A percentile compares a stretch with the other conserved stretches of the same genome.
phyloP scores from a whole-genome alignment of 371 early-diverging fungal genomes.

The Syncephalastrum contaminatum region DNA sequence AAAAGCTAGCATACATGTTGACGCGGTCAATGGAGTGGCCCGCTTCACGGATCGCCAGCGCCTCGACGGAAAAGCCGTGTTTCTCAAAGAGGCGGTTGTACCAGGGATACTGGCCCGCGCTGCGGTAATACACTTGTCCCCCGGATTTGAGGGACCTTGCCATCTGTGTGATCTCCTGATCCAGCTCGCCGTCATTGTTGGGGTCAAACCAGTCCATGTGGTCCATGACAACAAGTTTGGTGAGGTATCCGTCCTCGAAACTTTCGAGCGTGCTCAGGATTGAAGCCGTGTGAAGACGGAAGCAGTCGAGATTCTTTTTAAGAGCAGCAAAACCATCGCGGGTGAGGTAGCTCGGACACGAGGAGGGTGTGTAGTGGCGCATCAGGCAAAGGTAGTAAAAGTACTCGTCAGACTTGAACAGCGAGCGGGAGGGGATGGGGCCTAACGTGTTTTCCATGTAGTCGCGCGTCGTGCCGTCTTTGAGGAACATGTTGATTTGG shows the following conservation, averaged over 20 bases:
- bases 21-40: constrained; percentile 76
- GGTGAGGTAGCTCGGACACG: constrained; percentile 77
- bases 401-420: constrained; percentile 73
- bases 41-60: constrained; percentile 66
- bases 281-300: constrained; percentile 79
- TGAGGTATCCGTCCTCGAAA: constrained; percentile 64
- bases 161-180: constrained; percentile 68
- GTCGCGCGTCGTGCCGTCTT: constrained; percentile 76
- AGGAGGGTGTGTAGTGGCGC: constrained; percentile 62
- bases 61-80: constrained; percentile 67
- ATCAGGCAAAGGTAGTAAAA: constrained; percentile 80
- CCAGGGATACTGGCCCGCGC: constrained; percentile 82
- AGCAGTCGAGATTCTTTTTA: constrained; percentile 56
- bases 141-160: constrained; percentile 57
- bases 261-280: constrained; percentile 64
- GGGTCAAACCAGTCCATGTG: constrained; percentile 87
- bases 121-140: constrained; percentile 80
- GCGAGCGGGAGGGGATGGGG: constrained; percentile 65
- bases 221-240: constrained; percentile 83
- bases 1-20: constrained; percentile 85
- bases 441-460: constrained; percentile 83
- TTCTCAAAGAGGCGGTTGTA: constrained; percentile 73
- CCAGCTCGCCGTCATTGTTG: constrained; percentile 51
- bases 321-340: constrained; percentile 65
- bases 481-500: constrained; percentile 84